These are phyloP conservation scores for Mycena filopes DNA, from an alignment of 768 basidiomycete species.

Conservation along the genomic window DNA sequence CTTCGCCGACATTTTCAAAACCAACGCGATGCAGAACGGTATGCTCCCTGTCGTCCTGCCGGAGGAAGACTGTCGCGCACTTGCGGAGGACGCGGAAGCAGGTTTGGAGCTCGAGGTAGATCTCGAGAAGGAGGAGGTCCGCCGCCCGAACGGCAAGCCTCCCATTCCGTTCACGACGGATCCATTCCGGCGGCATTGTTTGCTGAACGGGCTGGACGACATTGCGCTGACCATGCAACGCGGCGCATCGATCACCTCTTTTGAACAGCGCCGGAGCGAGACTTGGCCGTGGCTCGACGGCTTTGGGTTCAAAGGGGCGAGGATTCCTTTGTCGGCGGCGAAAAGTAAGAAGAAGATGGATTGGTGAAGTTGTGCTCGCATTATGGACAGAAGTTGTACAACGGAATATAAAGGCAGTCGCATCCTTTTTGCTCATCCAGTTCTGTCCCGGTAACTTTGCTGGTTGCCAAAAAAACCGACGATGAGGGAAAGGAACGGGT, in stretches of 20 bases:
- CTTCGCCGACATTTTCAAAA: constrained; percentile 92
- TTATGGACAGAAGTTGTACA: constrained; percentile 15
- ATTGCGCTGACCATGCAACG: constrained; percentile 94
- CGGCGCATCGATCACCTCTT: constrained; percentile 73
- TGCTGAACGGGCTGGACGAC: constrained; percentile 96
- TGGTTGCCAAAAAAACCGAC: too few relatives aligned
- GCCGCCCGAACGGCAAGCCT: constrained; percentile 76
- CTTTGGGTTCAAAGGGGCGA: constrained; percentile 86
- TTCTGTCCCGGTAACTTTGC: too few relatives aligned
- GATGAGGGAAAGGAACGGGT: too few relatives aligned
- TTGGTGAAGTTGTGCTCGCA: constrained; percentile 61
- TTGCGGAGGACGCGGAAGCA: constrained; percentile 81
- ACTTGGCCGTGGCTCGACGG: constrained; percentile 98
- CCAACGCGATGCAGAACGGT: constrained; percentile 93
- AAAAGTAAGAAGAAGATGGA: constrained; percentile 68
- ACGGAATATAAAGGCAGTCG: not conserved
- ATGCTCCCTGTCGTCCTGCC: constrained; percentile 85
- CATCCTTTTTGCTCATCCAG: too few relatives aligned
- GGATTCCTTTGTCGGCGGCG: constrained; percentile 65
- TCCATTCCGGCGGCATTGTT: constrained; percentile 90
- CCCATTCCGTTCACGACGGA: constrained; percentile 85
- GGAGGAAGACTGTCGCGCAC: constrained; percentile 73
- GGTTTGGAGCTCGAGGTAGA: constrained; percentile 86
- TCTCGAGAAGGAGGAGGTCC: constrained; percentile 82
- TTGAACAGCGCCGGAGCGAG: constrained; percentile 82